Conservation (phyloP, 2,329 filamentous ascomycete genomes). For the Helotiales sp. region DNA sequence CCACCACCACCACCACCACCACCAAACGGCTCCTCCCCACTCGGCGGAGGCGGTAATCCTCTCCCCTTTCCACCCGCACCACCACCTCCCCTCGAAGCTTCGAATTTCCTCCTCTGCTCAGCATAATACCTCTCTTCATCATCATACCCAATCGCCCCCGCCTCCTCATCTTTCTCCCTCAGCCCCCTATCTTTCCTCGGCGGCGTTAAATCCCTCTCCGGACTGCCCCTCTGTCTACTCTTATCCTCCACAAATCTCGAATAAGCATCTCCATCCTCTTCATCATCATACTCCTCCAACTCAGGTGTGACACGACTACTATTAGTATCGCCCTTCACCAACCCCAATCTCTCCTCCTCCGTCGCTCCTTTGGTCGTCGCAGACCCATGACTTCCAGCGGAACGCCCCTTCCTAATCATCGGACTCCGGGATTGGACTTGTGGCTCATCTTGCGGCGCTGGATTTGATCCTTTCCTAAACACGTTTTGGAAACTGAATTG, state of each 20-base stretch:
- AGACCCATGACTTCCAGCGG: slow-evolving; percentile 37
- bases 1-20: neutral
- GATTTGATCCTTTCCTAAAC: slow-evolving; percentile 46
- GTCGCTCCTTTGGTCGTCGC: slow-evolving; percentile 57
- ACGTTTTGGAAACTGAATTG: slow-evolving; percentile 94
- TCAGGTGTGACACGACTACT: slow-evolving; percentile 14
- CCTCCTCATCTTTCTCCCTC: slow-evolving; percentile 11
- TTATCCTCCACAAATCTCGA: slow-evolving; percentile 13
- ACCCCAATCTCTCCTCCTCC: slow-evolving; percentile 79
- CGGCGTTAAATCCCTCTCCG: slow-evolving; percentile 24
- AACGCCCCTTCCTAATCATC: slow-evolving; percentile 38
- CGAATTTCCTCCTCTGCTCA: slow-evolving; percentile 19
- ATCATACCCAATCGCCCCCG: neutral
- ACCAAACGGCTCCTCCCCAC: neutral
- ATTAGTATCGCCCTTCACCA: slow-evolving; percentile 72
- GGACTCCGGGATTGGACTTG: slow-evolving; percentile 34
- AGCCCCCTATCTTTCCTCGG: slow-evolving; percentile 11
- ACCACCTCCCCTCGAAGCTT: neutral
- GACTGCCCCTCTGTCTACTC: slow-evolving; percentile 6
- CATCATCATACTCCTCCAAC: slow-evolving; percentile 23
- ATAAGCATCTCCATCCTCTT: slow-evolving; percentile 22
- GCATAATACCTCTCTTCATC: slow-evolving; percentile 20
- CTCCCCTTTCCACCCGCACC: neutral
- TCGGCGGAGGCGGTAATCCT: neutral
- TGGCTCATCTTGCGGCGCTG: slow-evolving; percentile 17